Evolutionary conservation across 371 early-diverging fungal genomes (phyloP), one percentile per base, ranked within the genome.

Genomic region (Mucor sp.): DNA sequence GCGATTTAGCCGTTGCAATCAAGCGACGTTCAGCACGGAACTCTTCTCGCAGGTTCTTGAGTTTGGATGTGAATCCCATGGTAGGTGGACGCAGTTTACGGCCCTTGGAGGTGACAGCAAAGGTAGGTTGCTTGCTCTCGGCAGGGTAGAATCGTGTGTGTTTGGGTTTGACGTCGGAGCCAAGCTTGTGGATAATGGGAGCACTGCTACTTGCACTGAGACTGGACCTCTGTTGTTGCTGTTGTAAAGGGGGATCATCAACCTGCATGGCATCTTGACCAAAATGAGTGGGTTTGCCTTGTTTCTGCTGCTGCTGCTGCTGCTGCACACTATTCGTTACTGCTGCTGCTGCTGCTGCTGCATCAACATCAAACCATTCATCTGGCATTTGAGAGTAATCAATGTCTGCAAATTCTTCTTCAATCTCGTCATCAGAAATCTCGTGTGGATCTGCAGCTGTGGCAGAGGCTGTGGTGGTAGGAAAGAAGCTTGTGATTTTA

Each of bases 91-190:
- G 66, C 9, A 83, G 58, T 25, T 74, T 75, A 1, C 81, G 72
- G 6, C 83, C 83, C 3, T 73, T 77, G 6, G 76, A 69, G 4
- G 82, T 82, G 15, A 82, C 82, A 19, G 82, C 79, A 66, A 72
- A 82, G 0, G 71, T 71, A 4, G 73, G 72, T 4, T 59, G 63
- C 14, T 69, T 67, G 0, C 30, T 47, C 41, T 60, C 55, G 6
- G 68, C 61, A 12, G 69, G 59, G 56, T 63, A 69, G 3, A 79
- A 62, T 11, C 74, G 72, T 6, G 71, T 12, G 27, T 37, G n/a
- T 28, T 58, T 70, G 14, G 69, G 66, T 11, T 39, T 27, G 23
- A 23, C 23, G 21, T 35, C 14, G 27, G 21, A 8, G 33, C 35
- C 41, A 2, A 53, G 12, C 30, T 33, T 63, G 14, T 60, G 27